Conservation (phyloP, 805 yeast species). For the Saccharomycopsis amapae region DNA sequence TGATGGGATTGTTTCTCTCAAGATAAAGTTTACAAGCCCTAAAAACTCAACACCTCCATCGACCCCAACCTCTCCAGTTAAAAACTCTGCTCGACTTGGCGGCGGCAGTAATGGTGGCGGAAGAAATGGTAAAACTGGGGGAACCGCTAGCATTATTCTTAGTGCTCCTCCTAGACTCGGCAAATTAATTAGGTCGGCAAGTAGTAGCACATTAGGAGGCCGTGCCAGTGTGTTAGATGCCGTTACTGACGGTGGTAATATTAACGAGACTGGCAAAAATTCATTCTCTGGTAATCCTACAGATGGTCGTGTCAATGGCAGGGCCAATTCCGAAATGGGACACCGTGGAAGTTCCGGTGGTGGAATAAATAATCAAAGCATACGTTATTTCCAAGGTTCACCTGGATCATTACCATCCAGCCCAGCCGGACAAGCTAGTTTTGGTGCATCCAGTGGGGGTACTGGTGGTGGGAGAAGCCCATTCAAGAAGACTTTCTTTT, state of each 20-base stretch:
- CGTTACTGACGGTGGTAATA: no score
- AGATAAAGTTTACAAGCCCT: conserved; percentile 14
- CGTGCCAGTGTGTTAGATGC: no score
- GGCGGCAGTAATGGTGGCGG: not conserved
- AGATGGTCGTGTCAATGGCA: no score
- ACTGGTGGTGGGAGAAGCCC: conserved; percentile 11
- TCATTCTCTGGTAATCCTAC: no score
- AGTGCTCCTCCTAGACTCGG: conserved; percentile 22
- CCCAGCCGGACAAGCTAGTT: no score
- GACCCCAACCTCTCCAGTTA: not conserved
- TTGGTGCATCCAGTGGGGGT: no score
- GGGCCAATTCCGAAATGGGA: no score
- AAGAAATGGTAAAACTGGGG: not conserved
- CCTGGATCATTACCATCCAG: no score
- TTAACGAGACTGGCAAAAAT: no score
- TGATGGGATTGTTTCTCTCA: conserved; percentile 16
- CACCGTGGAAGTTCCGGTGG: no score
- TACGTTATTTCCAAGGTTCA: no score
- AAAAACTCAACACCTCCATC: not conserved
- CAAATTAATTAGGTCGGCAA: conserved; percentile 27
- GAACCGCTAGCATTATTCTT: not conserved
- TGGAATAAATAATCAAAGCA: no score
- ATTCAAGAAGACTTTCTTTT: conserved; percentile 15
- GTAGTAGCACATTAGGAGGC: conserved; percentile 25
- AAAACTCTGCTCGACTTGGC: conserved; percentile 19